Evolutionary conservation across 768 basidiomycete genomes (phyloP).

Genomic region (Dentipellis sp.): DNA sequence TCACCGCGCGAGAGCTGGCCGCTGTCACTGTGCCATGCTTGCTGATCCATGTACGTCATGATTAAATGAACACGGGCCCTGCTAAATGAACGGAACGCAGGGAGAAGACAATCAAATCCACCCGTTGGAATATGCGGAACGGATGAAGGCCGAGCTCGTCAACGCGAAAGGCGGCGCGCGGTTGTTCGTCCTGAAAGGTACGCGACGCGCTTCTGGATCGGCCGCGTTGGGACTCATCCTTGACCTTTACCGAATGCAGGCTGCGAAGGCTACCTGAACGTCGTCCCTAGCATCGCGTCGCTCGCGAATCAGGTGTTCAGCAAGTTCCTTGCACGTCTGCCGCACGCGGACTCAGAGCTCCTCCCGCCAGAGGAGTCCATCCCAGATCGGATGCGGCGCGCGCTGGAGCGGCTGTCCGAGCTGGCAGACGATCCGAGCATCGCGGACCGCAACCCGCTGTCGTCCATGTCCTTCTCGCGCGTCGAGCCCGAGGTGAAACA

Average conservation of each 20-base stretch:
- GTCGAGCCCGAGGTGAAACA: slow-evolving; percentile 1
- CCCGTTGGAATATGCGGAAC: slow-evolving; percentile 3
- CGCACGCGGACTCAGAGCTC: slow-evolving; percentile 5
- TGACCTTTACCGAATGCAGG: slow-evolving; percentile 5
- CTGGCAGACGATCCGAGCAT: slow-evolving; percentile 4
- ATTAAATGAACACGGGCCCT: background rate
- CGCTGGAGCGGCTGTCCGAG: slow-evolving; percentile 5
- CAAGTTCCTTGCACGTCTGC: slow-evolving; percentile 12
- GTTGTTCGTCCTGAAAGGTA: slow-evolving; percentile 12
- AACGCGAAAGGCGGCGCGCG: slow-evolving; percentile 12
- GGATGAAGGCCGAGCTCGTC: slow-evolving; percentile 9
- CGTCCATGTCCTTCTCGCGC: slow-evolving; percentile 13
- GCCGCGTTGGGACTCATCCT: background rate
- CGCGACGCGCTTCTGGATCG: background rate
- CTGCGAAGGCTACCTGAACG: slow-evolving; percentile 8
- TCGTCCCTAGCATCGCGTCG: slow-evolving; percentile 14
- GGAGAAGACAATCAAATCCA: slow-evolving; percentile 10
- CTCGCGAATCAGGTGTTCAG: slow-evolving; percentile 17
- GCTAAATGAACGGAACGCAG: background rate
- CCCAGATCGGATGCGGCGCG: background rate
- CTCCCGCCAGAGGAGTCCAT: background rate
- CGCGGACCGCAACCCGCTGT: slow-evolving; percentile 1
- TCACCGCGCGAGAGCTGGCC: background rate
- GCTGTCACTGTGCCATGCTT: slow-evolving; percentile 6
- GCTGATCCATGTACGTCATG: slow-evolving; percentile 10